Conservation (phyloP, 306 rosid species). For the Glycine tomentella region DNA sequence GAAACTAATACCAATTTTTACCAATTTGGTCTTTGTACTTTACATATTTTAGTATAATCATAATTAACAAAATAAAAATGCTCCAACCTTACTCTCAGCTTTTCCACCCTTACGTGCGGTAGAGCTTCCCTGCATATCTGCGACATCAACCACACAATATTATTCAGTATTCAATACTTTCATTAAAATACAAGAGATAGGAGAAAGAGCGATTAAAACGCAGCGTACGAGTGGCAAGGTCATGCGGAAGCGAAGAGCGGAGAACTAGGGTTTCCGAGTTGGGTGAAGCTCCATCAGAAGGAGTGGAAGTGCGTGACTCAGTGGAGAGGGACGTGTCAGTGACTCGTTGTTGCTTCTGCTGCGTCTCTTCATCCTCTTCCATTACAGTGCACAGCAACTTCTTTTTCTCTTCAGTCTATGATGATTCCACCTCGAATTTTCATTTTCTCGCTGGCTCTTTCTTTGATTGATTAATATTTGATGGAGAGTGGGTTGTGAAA, state of each 20-base stretch:
- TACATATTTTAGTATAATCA: no score
- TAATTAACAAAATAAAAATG: conserved; percentile 39
- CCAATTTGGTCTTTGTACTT: no score
- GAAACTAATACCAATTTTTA: no score
- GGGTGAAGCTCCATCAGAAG: conserved; percentile 25
- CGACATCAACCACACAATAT: conserved; percentile 41
- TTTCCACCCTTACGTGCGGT: conserved; percentile 40
- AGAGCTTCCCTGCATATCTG: conserved; percentile 59
- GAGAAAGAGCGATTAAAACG: conserved; percentile 7
- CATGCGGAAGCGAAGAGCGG: conserved; percentile 41
- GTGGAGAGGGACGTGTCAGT: neutral
- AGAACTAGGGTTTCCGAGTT: conserved; percentile 68
- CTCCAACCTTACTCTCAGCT: conserved; percentile 61
- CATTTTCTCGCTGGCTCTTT: neutral
- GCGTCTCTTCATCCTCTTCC: conserved; percentile 28
- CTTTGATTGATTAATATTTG: neutral
- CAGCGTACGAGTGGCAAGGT: conserved; percentile 55
- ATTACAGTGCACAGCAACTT: neutral
- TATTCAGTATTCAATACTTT: neutral
- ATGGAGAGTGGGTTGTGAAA: conserved; percentile 5
- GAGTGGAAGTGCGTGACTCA: conserved; percentile 44
- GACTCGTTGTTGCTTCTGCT: neutral
- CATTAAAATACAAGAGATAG: neutral
- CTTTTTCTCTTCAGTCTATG: neutral
- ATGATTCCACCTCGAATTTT: conserved; percentile 32